phyloP scores from a whole-genome alignment of 1,284 basidiomycete species.

The Cryptococcus sp. region DNA sequence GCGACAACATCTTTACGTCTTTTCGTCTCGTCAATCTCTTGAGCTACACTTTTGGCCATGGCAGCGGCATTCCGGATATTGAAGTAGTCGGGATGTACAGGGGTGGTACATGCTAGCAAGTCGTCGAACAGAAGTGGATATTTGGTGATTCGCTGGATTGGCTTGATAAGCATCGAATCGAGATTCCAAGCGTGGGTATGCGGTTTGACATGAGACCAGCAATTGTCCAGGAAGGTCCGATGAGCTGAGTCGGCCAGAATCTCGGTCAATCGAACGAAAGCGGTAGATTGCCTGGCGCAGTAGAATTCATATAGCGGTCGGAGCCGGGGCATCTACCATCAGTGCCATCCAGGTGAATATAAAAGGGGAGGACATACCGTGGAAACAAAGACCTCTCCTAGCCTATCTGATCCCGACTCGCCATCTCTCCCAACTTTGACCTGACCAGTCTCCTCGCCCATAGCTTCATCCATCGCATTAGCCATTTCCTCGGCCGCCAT shows the following conservation, averaged over 20 bases:
- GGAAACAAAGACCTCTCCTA: constrained; percentile 73
- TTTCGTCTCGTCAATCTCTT: constrained; percentile 80
- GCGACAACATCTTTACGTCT: constrained; percentile 79
- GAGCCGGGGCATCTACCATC: constrained; percentile 63
- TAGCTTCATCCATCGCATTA: constrained; percentile 43
- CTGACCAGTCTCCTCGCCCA: constrained; percentile 27
- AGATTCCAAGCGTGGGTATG: constrained; percentile 91
- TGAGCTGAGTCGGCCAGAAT: constrained; percentile 40
- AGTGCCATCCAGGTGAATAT: not conserved
- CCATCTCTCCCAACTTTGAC: constrained; percentile 24
- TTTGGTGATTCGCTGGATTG: constrained; percentile 86
- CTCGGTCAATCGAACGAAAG: constrained; percentile 62
- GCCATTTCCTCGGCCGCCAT: constrained; percentile 64
- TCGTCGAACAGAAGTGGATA: constrained; percentile 80
- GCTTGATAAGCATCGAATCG: constrained; percentile 78
- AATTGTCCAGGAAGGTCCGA: constrained; percentile 63
- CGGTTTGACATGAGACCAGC: constrained; percentile 62
- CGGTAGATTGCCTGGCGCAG: constrained; percentile 77
- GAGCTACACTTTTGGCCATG: constrained; percentile 70
- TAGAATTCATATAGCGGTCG: constrained; percentile 77
- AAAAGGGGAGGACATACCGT: constrained; percentile 53
- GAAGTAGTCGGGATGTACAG: constrained; percentile 68
- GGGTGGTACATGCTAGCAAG: constrained; percentile 72
- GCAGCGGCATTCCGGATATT: constrained; percentile 62
- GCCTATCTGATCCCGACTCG: constrained; percentile 58